Conservation (phyloP, 306 rosid genomes). For the Arachis stenosperma region DNA sequence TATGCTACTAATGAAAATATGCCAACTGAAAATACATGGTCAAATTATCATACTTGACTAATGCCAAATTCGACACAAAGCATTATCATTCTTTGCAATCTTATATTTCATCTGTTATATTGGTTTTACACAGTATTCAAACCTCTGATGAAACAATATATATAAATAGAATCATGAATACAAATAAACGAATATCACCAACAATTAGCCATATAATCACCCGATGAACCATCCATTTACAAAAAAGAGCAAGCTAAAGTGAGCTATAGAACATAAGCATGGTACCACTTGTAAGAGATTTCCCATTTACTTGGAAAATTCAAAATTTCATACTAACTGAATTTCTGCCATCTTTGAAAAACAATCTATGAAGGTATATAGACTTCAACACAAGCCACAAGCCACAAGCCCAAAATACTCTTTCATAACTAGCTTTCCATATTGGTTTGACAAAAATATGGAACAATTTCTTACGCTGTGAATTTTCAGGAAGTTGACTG, state of each 20-base stretch:
- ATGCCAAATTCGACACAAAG: conserved; percentile 7
- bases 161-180: conserved; percentile 26
- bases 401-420: conserved; percentile 21
- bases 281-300: conserved; percentile 1
- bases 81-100: conserved; percentile 24
- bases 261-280: conserved; percentile 19
- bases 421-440: conserved; percentile 5
- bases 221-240: not conserved
- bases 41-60: conserved; percentile 11
- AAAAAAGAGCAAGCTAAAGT: conserved; percentile 6
- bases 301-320: conserved; percentile 12
- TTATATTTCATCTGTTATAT: conserved; percentile 21
- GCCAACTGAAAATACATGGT: not conserved
- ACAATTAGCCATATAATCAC: conserved; percentile 18
- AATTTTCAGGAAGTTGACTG: conserved; percentile 86
- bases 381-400: conserved; percentile 26
- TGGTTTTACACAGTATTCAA: conserved; percentile 27
- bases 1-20: conserved; percentile 5
- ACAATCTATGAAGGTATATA: conserved; percentile 25
- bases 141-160: conserved; percentile 31
- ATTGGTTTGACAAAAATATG: conserved; percentile 34
- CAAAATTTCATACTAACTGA: conserved; percentile 37
- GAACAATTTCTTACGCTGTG: conserved; percentile 77
- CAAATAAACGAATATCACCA: conserved; percentile 13
- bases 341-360: conserved; percentile 26